Base-by-base conservation (phyloP, 1,139 yeast species). In the Casaregolazyma suthepensis region DNA sequence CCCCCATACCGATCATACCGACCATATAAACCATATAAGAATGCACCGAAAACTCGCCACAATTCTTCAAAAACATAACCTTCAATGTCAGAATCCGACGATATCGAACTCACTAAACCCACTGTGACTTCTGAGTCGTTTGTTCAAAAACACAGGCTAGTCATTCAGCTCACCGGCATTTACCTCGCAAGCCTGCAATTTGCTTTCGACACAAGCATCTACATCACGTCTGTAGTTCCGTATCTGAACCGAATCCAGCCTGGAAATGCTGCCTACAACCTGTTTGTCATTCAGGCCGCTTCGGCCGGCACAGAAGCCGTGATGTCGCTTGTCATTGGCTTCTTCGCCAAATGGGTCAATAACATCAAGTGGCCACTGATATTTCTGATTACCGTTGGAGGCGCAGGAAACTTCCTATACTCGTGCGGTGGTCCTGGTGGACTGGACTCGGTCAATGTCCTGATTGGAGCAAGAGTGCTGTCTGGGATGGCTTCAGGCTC, bases 271-370 rank as follows among this genome's bases (percentile, higher is more conserved):
- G 31, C 48, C 6, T 18, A 45, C 18, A 29, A 40, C 42, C 38
- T 45, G 18, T 45, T 26, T 45, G 48, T 45, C n/a, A 45, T 45
- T 17, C 48, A 45, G 35, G 40, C 48, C 10, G 3, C 48, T 7
- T 45, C 48, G 17, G 48, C 48, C 13, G 48, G 42, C n/a, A 40
- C 35, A 7, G 42, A 45, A 13, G 40, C 35, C 2, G 42, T 45
- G 17, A 40, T 22, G 5, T 45, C 48, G 7, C 17, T 45, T 6
- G 35, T 12, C 9, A 17, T 45, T 13, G 48, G 48, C 13, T 29
- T 20, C 13, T 20, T 45, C 6, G 48, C 48, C 20, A 45, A 45
- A 29, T 29, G 20, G 26, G 22, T 45, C n/a, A 15, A 40, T n/a
- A 29, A 22, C 15, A 20, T 45, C 10, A 45, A 45, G 42, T 26